Evolutionary conservation across 108 stramenopile genomes (phyloP).

Genomic region (Cyclotella atomus): DNA sequence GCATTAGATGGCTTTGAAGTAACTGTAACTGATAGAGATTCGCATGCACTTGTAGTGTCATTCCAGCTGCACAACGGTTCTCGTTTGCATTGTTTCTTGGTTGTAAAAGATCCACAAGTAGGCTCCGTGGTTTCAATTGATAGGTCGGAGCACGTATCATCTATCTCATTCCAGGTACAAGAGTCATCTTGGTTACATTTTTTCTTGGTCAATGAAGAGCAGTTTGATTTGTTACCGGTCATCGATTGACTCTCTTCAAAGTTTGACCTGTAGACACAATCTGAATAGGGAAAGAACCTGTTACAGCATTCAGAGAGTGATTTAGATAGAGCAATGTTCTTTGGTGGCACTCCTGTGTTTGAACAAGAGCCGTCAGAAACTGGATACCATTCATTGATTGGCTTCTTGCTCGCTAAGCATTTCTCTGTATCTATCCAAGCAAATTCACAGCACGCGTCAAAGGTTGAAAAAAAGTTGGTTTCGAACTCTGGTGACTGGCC

Average conservation of each 20-base stretch:
- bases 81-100: neutral
- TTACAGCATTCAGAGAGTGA: neutral
- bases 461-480: conserved; percentile 25
- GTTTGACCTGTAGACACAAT: conserved; percentile 7
- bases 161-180: neutral
- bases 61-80: neutral
- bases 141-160: neutral
- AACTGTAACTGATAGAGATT: too few relatives aligned
- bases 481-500: conserved; percentile 23
- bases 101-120: neutral
- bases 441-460: conserved; percentile 30
- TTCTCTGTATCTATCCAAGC: conserved; percentile 11
- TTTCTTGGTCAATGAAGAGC: neutral
- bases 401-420: neutral
- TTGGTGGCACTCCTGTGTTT: conserved; percentile 13
- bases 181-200: neutral
- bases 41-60: neutral
- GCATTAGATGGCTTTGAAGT: neutral
- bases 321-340: conserved; percentile 2
- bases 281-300: neutral
- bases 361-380: conserved; percentile 9
- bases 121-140: neutral
- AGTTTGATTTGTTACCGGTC: neutral
- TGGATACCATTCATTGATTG: conserved; percentile 4
- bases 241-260: neutral